Evolutionary conservation across 805 yeast genomes (phyloP).

Genomic region (Yamadazyma phyllophila): DNA sequence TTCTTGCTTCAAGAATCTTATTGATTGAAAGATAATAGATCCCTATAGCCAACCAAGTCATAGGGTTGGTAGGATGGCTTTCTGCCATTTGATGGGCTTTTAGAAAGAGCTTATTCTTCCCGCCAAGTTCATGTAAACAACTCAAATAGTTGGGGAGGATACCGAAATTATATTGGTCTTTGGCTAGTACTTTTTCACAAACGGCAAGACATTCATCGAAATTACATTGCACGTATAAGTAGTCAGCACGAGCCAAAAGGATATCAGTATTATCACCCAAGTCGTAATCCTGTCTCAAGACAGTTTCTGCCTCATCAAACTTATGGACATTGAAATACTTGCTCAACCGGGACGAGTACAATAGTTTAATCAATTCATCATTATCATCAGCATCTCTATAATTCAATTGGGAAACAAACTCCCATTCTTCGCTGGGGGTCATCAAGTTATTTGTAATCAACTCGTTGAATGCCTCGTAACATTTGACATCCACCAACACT

Average conservation of each 20-base stretch:
- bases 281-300: conserved; percentile 69
- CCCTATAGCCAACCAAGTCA: conserved; percentile 92
- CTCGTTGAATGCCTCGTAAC: conserved; percentile 89
- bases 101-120: conserved; percentile 74
- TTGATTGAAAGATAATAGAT: conserved; percentile 77
- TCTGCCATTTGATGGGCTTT: conserved; percentile 86
- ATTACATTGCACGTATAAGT: conserved; percentile 69
- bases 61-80: conserved; percentile 72
- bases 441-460: conserved; percentile 68
- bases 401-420: conserved; percentile 58
- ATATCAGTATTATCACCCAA: conserved; percentile 70
- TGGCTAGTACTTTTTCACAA: conserved; percentile 59
- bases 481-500: conserved; percentile 79
- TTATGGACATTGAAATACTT: conserved; percentile 61
- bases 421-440: conserved; percentile 88
- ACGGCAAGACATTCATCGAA: conserved; percentile 72
- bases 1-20: conserved; percentile 77
- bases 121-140: conserved; percentile 81
- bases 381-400: conserved; percentile 77
- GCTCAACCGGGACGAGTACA: conserved; percentile 75
- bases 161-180: conserved; percentile 70
- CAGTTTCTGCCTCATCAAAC: conserved; percentile 63
- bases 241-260: conserved; percentile 64
- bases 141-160: conserved; percentile 78
- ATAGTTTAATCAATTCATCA: conserved; percentile 70